Evolutionary conservation across 1,284 basidiomycete genomes (phyloP), one percentile per base, ranked within the genome.

Genomic region (Wallemia mellicola): DNA sequence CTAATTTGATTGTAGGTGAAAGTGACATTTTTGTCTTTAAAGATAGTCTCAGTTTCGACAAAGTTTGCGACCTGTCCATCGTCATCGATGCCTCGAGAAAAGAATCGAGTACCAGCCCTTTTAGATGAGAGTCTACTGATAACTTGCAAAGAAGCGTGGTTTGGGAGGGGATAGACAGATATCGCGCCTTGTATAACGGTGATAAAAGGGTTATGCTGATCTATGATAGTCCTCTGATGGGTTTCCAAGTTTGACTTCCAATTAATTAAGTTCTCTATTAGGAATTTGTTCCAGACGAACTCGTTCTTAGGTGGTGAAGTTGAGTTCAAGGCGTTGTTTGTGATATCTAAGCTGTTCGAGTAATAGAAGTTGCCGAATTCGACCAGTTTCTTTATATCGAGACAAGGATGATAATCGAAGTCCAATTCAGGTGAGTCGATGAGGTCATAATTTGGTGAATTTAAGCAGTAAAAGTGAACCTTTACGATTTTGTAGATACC

Each of bases 21-120:
- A 67, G 79, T 83, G 64, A 86, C 77, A 61, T 82, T 80, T 61
- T 85, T 81, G 19, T 83, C 84, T 63, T 81, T 82, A 67, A 96
- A 79, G 58, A 95, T 75, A 0, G 84, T 84, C 72, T 98, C 92
- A 3, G 91, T 92, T 82, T 95, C 92, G 30, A 94, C 94, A 71
- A 95, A 96, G 68, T 98, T 96, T 58, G 94, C 94, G 22, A 85
- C 86, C 67, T 94, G 83, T 38, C 94, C 92, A 65, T 95, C 88
- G 68, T 99, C 94, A 67, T 98, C 94, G 24, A 99, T 84, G 0
- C 94, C 94, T 61, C 94, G 79, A 1, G 91, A 92, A 67, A 95
- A 92, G 74, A 95, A 98, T 28, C 94, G 79, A 22, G 94, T 96
- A 1, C 94, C 94, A 22, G 94, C 92, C 62, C 91, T 77, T 70